phyloP scores from a whole-genome alignment of 2,329 filamentous ascomycete genomes.

The Fusarium torulosum region DNA sequence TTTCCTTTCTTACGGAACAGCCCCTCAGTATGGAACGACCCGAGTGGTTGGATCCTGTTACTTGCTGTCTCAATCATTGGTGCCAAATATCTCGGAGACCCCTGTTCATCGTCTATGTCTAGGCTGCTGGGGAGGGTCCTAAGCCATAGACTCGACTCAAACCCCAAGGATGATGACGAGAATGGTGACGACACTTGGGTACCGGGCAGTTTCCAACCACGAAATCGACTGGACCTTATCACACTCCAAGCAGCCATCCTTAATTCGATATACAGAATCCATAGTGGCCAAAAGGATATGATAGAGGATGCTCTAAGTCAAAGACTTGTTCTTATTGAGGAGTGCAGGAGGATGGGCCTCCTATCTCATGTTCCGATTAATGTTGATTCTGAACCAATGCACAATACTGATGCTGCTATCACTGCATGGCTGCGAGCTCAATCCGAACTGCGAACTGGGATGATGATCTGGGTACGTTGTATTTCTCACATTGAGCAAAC shows the following conservation, averaged over 20 bases:
- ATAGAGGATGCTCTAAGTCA: slow-evolving; percentile 3
- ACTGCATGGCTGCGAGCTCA: slow-evolving; percentile 14
- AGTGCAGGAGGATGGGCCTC: slow-evolving; percentile 18
- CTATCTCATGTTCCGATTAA: background rate
- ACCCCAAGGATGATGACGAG: background rate
- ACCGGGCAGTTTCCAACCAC: background rate
- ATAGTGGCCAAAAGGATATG: slow-evolving; percentile 7
- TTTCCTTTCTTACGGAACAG: slow-evolving; percentile 33
- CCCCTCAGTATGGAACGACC: slow-evolving; percentile 6
- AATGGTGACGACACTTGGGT: background rate
- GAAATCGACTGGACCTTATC: background rate
- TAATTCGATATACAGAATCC: slow-evolving; percentile 8
- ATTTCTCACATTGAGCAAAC: no score
- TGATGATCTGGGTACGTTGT: slow-evolving; percentile 27
- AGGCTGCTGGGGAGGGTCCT: slow-evolving; percentile 5
- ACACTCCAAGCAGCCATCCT: slow-evolving; percentile 18
- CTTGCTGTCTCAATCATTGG: slow-evolving; percentile 17
- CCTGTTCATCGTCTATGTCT: slow-evolving; percentile 9
- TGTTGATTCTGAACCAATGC: background rate
- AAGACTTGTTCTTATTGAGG: slow-evolving; percentile 9
- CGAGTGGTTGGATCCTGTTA: slow-evolving; percentile 7
- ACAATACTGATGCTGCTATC: background rate
- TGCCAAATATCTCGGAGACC: slow-evolving; percentile 14
- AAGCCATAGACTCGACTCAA: background rate
- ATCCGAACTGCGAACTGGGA: slow-evolving; percentile 15